A percentile compares a stretch with the other conserved stretches of the same genome.
These are phyloP conservation scores for Pichia nanzhaoensis DNA, from an alignment of 805 yeast genomes.

Conservation along the genomic window DNA sequence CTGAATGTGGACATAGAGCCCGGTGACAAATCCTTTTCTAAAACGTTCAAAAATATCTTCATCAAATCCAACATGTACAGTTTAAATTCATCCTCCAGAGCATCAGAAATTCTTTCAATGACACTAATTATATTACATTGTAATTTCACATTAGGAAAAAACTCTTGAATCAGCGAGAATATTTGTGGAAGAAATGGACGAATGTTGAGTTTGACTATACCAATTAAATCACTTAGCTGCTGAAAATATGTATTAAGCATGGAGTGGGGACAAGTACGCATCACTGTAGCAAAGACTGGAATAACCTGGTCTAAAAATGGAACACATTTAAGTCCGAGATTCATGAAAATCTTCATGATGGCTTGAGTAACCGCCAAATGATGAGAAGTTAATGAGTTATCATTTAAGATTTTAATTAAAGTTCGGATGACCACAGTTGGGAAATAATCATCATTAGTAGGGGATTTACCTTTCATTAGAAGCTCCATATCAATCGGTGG, in stretches of 20 bases:
- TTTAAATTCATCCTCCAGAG: constrained; percentile 90
- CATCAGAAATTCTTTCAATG: constrained; percentile 76
- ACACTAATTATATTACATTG: constrained; percentile 76
- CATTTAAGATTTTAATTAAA: constrained; percentile 75
- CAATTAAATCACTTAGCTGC: constrained; percentile 72
- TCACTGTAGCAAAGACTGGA: constrained; percentile 79
- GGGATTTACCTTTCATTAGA: constrained; percentile 90
- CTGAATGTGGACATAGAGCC: constrained; percentile 58
- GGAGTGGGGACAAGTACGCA: constrained; percentile 72
- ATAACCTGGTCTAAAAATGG: constrained; percentile 82
- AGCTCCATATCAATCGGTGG: constrained; percentile 88
- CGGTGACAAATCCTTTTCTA: constrained; percentile 64
- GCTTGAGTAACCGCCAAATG: constrained; percentile 94
- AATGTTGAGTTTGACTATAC: constrained; percentile 84
- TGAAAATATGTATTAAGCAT: constrained; percentile 85
- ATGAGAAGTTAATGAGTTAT: constrained; percentile 75
- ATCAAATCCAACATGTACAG: constrained; percentile 71
- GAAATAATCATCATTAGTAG: constrained; percentile 85
- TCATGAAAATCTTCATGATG: constrained; percentile 82
- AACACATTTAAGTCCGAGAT: constrained; percentile 82
- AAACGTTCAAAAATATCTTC: constrained; percentile 65
- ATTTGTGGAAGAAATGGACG: constrained; percentile 75
- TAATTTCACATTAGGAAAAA: constrained; percentile 53
- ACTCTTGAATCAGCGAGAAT: constrained; percentile 68
- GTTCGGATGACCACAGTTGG: constrained; percentile 92